Evolutionary conservation across 306 rosid species (phyloP), one percentile per base, ranked within the genome.

Genomic region (Senna tora): DNA sequence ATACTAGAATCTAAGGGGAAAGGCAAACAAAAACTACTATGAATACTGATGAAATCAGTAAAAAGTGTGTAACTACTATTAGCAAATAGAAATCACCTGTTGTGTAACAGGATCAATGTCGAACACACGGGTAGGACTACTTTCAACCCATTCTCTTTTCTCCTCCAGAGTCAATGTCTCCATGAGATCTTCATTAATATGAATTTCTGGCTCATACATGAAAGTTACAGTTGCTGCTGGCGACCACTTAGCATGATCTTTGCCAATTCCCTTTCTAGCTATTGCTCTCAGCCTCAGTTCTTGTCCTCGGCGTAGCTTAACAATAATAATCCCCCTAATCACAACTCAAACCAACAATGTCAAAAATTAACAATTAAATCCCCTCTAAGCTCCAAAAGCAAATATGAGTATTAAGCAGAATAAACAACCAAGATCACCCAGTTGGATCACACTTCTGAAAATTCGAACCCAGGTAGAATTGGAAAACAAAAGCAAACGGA

Each of bases 201-300:
- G 86, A 82, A 94, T 87, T 49, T 82, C 90, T 0, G 99, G 99
- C 65, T 94, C 96, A 65, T 91, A 94, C 99, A 94, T 94, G 81
- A 94, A 94, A 46, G 96, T 87, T 4, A 89, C 97, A 64, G 99
- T 94, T 8, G 97, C 99, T 0, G 99, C 97, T 8, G 99, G 99
- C 0, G 97, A 91, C 99, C 99, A 94, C 81, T 94, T 91, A 6
- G 99, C 97, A 77, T 94, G 99, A 85, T 94, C 99, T 74, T 94
- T 94, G 22, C 97, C 99, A 74, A 94, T 94, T 41, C 99, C 99
- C 70, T 94, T 94, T 70, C 97, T 86, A 59, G 97, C 96, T 73
- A 94, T 89, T 63, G 99, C 99, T 65, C 99, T 85, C 81, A 94
- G 82, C 93, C 89, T 88, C 82, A 94, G 83, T 67, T 94, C 99